Conservation (phyloP, 805 yeast genomes). For the Lachancea waltii region DNA sequence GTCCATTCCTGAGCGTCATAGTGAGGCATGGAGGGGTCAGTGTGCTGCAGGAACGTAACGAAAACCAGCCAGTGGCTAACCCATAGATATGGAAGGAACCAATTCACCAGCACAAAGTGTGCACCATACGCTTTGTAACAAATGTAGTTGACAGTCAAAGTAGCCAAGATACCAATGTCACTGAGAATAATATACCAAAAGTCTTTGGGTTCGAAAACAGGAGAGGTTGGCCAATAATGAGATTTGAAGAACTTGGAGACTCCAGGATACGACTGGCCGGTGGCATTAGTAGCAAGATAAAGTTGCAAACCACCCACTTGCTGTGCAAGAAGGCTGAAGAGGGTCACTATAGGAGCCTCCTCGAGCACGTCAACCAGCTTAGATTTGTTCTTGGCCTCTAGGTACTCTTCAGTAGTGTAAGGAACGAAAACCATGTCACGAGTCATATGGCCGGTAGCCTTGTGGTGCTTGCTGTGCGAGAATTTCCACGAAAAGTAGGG, state of each 20-base stretch:
- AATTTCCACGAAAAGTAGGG: constrained; percentile 87
- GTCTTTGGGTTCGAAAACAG: constrained; percentile 66
- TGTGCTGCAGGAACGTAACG: constrained; percentile 79
- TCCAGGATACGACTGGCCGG: constrained; percentile 61
- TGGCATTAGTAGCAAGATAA: constrained; percentile 60
- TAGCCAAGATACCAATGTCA: constrained; percentile 62
- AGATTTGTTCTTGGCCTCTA: constrained; percentile 28
- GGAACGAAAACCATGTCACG: constrained; percentile 87
- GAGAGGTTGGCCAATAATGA: constrained; percentile 70
- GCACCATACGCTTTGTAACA: constrained; percentile 59
- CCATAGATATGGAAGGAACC: constrained; percentile 69
- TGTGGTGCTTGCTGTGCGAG: constrained; percentile 82
- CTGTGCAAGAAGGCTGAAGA: constrained; percentile 50
- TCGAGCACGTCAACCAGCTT: constrained; percentile 52
- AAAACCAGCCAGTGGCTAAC: constrained; percentile 89
- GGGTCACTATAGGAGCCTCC: constrained; percentile 67
- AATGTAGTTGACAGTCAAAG: constrained; percentile 45
- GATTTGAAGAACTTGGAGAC: constrained; percentile 43
- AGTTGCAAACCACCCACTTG: constrained; percentile 73
- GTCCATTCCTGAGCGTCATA: constrained; percentile 73
- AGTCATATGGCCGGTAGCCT: constrained; percentile 76
- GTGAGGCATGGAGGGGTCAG: constrained; percentile 75
- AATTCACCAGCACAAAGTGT: constrained; percentile 56
- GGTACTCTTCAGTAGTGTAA: constrained; percentile 51
- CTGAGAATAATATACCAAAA: constrained; percentile 64